Base-by-base conservation (phyloP, 495 filamentous ascomycete genomes). In the Oidiodendron maius region DNA sequence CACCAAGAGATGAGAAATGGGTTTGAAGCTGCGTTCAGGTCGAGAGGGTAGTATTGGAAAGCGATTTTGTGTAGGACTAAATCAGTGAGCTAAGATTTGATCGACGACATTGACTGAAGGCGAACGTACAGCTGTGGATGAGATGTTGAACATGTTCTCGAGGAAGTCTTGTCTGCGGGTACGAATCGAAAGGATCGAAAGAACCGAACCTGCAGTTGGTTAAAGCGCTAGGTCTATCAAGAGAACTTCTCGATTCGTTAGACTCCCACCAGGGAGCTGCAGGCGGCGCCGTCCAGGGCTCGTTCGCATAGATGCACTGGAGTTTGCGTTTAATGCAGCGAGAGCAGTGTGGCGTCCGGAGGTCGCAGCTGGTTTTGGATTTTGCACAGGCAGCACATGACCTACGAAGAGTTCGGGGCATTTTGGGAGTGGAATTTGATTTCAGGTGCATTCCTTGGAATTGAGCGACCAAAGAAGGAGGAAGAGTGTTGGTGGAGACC, bases 1-100 rank as follows among this genome's bases (percentile, higher is more conserved):
- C 74, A 76, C 74, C 74, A 77, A 2, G 71, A 76, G 10, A 74
- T 58, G 24, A 77, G 57, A 53, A 76, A 76, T 0, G 74, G 72
- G 55, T 76, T 77, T 26, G 74, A 69, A 4, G 52, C 59, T 2
- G 64, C 45, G 44, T 63, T 71, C 6, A 75, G 52, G 30, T 77
- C 74, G 22, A 77, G 64, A 2, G 72, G 74, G 49, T 77, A 77
- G 46, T 74, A 77, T 44, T 75, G 65, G 41, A 77, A 77, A 0
- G 72, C 72, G 30, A 77, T 77, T 45, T 72, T 75, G 44, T 69
- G 61, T 24, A 74, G 58, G 39, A 77, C 71, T 75, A 30, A 3
- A 36, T 34, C 23, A 15, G 32, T 66, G 34, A 62, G 51, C 45
- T 47, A 46, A 36, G 24, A 20, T 21, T 37, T 40, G 20, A 25